phyloP scores from a whole-genome alignment of 805 yeast genomes.

The Phaffomyces thermotolerans region DNA sequence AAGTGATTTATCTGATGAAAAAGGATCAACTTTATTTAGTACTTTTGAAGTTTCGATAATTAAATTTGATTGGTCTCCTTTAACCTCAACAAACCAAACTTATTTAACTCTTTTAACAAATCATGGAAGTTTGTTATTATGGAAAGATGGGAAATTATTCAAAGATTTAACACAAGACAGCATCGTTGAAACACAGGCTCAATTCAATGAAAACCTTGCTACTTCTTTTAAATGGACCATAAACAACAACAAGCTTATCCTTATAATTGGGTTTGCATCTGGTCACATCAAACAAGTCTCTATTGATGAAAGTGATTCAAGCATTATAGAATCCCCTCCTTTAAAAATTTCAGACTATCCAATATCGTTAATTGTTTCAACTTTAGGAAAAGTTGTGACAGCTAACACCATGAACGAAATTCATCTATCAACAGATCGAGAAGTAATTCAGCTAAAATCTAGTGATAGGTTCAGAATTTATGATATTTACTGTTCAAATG shows the following conservation, averaged over 20 bases:
- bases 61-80: constrained; percentile 19
- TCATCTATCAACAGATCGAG: too few relatives aligned
- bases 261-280: constrained; percentile 17
- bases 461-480: constrained; percentile 14
- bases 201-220: constrained; percentile 11
- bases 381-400: too few relatives aligned
- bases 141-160: constrained; percentile 12
- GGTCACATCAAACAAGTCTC: constrained; percentile 9
- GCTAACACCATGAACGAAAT: too few relatives aligned
- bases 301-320: too few relatives aligned
- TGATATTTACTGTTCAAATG: constrained; percentile 7
- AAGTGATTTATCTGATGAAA: constrained; percentile 15
- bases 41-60: constrained; percentile 9
- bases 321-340: too few relatives aligned
- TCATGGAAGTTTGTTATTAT: constrained; percentile 11
- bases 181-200: constrained; percentile 6
- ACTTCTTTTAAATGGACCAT: constrained; percentile 18
- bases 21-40: constrained; percentile 12
- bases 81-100: constrained; percentile 8
- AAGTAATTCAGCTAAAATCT: constrained; percentile 1
- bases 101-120: constrained; percentile 18
- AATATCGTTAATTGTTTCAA: too few relatives aligned
- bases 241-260: background rate
- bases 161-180: constrained; percentile 9
- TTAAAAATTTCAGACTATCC: too few relatives aligned